phyloP scores from a whole-genome alignment of 2,329 filamentous ascomycete genomes.

The Uncinocarpus reesii region DNA sequence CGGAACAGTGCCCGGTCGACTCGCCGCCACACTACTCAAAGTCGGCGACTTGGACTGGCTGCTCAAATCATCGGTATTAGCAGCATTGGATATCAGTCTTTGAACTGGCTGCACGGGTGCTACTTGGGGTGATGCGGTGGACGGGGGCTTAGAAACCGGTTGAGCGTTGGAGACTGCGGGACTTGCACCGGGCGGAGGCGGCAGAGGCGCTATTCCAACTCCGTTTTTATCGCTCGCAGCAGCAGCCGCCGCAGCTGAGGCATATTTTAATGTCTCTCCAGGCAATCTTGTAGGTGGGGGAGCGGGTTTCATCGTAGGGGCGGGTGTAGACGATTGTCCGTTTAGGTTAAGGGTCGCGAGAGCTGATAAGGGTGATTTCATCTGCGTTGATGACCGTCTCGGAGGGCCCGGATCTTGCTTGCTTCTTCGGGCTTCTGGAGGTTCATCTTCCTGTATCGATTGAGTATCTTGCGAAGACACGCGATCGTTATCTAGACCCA shows the following conservation, averaged over 20 bases:
- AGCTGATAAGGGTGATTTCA: constrained; percentile 89
- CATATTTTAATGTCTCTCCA: constrained; percentile 89
- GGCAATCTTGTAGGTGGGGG: constrained; percentile 72
- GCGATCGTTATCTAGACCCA: constrained; percentile 69
- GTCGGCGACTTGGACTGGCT: constrained; percentile 45
- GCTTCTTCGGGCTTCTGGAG: constrained; percentile 57
- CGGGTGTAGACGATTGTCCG: constrained; percentile 38
- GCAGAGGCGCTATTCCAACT: constrained; percentile 84
- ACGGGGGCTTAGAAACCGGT: constrained; percentile 45
- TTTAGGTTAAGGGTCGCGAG: constrained; percentile 74
- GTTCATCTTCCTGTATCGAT: constrained; percentile 74
- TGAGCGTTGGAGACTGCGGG: constrained; percentile 42
- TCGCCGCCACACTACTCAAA: constrained; percentile 36
- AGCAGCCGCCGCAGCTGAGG: constrained; percentile 86
- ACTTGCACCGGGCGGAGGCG: constrained; percentile 65
- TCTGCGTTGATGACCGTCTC: constrained; percentile 72
- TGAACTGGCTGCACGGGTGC: constrained; percentile 40
- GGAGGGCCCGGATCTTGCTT: constrained; percentile 50
- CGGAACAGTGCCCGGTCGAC: constrained; percentile 32
- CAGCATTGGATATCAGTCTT: constrained; percentile 28
- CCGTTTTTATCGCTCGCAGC: constrained; percentile 80
- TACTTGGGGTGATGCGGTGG: constrained; percentile 49
- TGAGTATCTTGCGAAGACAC: constrained; percentile 92
- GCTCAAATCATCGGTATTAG: constrained; percentile 34
- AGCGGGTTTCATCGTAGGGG: constrained; percentile 79